A percentile compares a stretch with the other conserved stretches of the same genome.
phyloP scores from a whole-genome alignment of 305 asterid genomes.

The Rubia occidens region DNA sequence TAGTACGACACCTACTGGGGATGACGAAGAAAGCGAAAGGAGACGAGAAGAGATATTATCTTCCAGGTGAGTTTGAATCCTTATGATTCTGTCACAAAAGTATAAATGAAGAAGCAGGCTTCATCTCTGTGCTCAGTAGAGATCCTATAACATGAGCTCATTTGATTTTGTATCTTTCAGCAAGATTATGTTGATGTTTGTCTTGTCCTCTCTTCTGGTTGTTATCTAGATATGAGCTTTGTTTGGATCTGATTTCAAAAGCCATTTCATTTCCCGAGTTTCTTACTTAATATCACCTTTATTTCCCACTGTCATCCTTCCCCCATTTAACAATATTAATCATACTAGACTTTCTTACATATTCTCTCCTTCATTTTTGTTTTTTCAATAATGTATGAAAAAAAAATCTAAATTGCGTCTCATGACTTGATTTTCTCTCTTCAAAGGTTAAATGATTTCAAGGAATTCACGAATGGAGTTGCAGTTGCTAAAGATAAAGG shows the following conservation, averaged over 20 bases:
- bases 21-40: conserved; percentile 80
- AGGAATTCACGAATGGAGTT: conserved; percentile 29
- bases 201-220: not conserved
- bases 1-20: conserved; percentile 74
- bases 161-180: not conserved
- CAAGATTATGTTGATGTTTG: not conserved
- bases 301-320: not conserved
- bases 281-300: no score
- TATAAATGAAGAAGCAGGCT: not conserved
- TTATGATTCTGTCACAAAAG: not conserved
- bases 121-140: not conserved
- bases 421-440: conserved; percentile 5
- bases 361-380: not conserved
- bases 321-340: not conserved
- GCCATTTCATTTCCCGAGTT: no score
- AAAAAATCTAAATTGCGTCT: not conserved
- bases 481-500: no score
- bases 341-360: not conserved
- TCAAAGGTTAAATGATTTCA: conserved; percentile 69
- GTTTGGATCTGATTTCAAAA: not conserved
- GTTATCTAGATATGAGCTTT: not conserved
- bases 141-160: not conserved
- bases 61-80: conserved; percentile 45
- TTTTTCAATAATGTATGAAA: not conserved
- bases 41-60: conserved; percentile 89